phyloP scores from a whole-genome alignment of 1,284 basidiomycete genomes.

The Singerocomus inundabilis region DNA sequence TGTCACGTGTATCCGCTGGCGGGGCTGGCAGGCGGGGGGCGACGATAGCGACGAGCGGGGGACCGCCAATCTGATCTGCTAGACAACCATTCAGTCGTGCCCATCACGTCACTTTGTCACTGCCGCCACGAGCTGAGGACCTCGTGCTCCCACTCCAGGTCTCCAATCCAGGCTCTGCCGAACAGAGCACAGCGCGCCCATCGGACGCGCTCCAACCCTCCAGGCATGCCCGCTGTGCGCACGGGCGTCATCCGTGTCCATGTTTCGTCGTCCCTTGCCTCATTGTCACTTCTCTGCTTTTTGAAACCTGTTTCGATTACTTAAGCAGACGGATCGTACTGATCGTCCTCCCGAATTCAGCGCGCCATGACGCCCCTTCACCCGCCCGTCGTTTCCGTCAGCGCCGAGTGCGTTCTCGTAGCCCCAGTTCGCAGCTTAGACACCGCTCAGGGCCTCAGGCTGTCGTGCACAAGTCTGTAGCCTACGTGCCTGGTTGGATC shows the following conservation, averaged over 20 bases:
- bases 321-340: constrained; percentile 8
- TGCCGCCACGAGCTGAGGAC: too few relatives aligned
- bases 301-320: constrained; percentile 29
- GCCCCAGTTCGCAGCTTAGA: constrained; percentile 1
- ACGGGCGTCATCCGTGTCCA: too few relatives aligned
- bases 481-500: constrained; percentile 26
- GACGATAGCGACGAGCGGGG: too few relatives aligned
- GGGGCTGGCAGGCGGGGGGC: too few relatives aligned
- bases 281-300: neutral
- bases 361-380: neutral
- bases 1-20: constrained; percentile 3
- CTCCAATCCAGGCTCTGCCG: neutral
- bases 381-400: constrained; percentile 2
- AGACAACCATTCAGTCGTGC: too few relatives aligned
- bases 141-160: constrained; percentile 1
- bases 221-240: too few relatives aligned
- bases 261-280: constrained; percentile 16
- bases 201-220: constrained; percentile 12
- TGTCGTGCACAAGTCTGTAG: constrained; percentile 13
- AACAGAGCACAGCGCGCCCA: constrained; percentile 15
- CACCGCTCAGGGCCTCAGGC: constrained; percentile 5
- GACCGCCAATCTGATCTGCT: too few relatives aligned
- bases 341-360: neutral
- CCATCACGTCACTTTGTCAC: too few relatives aligned
- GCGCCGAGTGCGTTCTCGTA: constrained; percentile 8